Base-by-base conservation (phyloP, 257 asterid genomes). In the Salvia rosmarinus region DNA sequence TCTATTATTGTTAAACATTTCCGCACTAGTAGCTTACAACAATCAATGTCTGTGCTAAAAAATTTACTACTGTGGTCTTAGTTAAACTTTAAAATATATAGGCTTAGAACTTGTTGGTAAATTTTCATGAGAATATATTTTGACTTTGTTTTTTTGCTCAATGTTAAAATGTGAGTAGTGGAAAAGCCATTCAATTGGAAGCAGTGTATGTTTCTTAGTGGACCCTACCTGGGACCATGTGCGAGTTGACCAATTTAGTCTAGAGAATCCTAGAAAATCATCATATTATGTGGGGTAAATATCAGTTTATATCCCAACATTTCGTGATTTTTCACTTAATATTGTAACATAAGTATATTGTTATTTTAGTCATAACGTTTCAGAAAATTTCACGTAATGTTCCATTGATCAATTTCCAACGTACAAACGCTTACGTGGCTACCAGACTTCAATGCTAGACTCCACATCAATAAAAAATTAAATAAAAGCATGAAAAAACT, bases 171-270 rank as follows among this genome's bases (percentile, higher is more conserved):
- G 21, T 46, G 0, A 7, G 39, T 17, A 9, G 21, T 20, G 16
- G 16, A 9, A 35, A 69, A 8, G 43, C 25, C 21, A 19, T 20
- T 68, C 6, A 12, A 6, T 20, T 8, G 32, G 30, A 9, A 69
- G 32, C 9, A 21, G 10, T 68, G 47, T 56, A 12, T 52, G 9
- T 16, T 16, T 28, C 59, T 25, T 25, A 1, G 44, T 40, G n/a
- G 14, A 37, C 34, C 52, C 25, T 17, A 54, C 10, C 44, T 0
- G 10, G 10, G 50, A 55, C 11, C 51, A 51, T 50, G 64, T 68
- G 54, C 6, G 42, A 21, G 28, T 52, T 21, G 54, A 16, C 74
- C 56, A 39, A 39, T 25, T 14, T 14, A 12, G 70, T 64, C 70
- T 39, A 6, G 23, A 44, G 10, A 23, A 25, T 13, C 42, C 40